These are phyloP conservation scores for Scutellaria barbata DNA, from an alignment of 257 asterid species.

Conservation along the genomic window DNA sequence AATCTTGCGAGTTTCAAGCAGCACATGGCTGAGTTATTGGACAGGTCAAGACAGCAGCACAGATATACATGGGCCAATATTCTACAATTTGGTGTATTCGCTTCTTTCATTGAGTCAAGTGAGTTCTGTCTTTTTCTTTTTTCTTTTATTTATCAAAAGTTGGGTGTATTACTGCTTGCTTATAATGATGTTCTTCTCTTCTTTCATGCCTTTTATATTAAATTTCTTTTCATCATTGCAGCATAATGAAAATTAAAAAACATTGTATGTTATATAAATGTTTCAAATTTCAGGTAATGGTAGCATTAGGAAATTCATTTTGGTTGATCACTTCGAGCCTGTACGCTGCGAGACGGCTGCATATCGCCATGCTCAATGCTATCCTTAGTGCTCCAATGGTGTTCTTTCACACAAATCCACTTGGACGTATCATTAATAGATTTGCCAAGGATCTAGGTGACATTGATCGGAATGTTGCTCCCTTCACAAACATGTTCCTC, in stretches of 20 bases:
- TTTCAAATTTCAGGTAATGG: conserved; percentile 65
- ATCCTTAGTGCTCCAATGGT: conserved; percentile 98
- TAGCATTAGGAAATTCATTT: conserved; percentile 76
- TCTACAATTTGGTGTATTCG: conserved; percentile 73
- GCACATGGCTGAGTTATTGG: conserved; percentile 96
- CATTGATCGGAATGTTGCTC: conserved; percentile 89
- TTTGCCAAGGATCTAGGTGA: conserved; percentile 94
- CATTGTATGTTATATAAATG: conserved; percentile 27
- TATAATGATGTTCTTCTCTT: conserved; percentile 8
- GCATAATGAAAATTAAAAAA: conserved; percentile 9
- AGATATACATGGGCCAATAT: conserved; percentile 51
- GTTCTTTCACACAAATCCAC: conserved; percentile 95
- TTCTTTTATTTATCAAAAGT: background rate
- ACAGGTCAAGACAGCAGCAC: conserved; percentile 58
- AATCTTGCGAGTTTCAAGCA: conserved; percentile 76
- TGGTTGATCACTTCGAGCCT: conserved; percentile 95
- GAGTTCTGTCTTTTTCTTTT: conserved; percentile 31
- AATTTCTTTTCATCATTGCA: conserved; percentile 21
- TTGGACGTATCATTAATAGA: conserved; percentile 92
- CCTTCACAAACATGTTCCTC: conserved; percentile 77
- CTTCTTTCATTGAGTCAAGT: conserved; percentile 80
- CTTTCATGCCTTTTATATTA: background rate
- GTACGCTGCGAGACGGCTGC: conserved; percentile 82
- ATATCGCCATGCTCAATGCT: conserved; percentile 74
- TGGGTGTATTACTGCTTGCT: conserved; percentile 12